Percentiles rank a stretch among this genome's conserved stretches.
Evolutionary conservation across 2,329 filamentous ascomycete genomes (phyloP).

Genomic region (Aureobasidium subglaciale): DNA sequence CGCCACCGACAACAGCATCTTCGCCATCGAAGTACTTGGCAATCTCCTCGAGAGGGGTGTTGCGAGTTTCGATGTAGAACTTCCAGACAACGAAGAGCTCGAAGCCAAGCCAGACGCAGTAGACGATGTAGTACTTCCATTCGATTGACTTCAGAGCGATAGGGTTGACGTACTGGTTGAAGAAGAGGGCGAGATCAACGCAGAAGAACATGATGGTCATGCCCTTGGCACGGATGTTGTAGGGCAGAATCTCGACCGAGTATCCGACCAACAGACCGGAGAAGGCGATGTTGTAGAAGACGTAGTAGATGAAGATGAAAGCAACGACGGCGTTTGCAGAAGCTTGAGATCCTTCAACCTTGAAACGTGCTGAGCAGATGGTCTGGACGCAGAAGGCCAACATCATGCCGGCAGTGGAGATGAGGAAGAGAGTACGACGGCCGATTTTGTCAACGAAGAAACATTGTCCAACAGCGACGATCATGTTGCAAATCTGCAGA

Average conservation of each 20-base stretch:
- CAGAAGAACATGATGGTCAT: constrained; percentile 40
- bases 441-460: constrained; percentile 32
- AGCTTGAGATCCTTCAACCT: constrained; percentile 20
- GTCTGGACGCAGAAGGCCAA: constrained; percentile 37
- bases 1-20: constrained; percentile 31
- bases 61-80: constrained; percentile 37
- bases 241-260: constrained; percentile 41
- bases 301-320: constrained; percentile 29
- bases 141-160: constrained; percentile 23
- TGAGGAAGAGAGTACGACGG: constrained; percentile 30
- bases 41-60: constrained; percentile 40
- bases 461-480: constrained; percentile 44
- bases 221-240: constrained; percentile 40
- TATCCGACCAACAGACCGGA: constrained; percentile 40
- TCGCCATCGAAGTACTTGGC: constrained; percentile 40
- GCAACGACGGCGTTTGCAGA: constrained; percentile 28
- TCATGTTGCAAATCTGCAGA: constrained; percentile 56
- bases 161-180: constrained; percentile 32
- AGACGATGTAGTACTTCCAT: constrained; percentile 29
- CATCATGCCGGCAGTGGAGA: constrained; percentile 35
- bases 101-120: constrained; percentile 27
- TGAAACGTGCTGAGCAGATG: constrained; percentile 23
- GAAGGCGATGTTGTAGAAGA: constrained; percentile 34
- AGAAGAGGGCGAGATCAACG: constrained; percentile 40
- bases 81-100: constrained; percentile 29